Evolutionary conservation across 345 rosid species (phyloP), one percentile per base, ranked within the genome.

Genomic region (Sonneratia caseolaris): DNA sequence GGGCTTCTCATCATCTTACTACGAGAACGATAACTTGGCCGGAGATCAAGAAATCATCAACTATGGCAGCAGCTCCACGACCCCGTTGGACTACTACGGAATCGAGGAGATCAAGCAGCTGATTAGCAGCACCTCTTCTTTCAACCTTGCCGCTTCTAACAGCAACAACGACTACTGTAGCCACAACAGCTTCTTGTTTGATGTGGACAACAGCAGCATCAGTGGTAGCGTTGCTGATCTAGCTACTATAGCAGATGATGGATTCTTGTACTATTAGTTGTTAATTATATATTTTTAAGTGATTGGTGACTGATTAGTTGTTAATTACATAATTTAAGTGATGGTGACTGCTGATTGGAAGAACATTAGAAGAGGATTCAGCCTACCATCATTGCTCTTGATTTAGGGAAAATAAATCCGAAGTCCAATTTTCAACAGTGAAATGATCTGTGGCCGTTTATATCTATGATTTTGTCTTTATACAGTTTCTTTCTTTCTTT

Each of bases 21-120:
- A 57, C 10, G 64, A n/a, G 35, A 22, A 57, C 21, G 64, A 57
- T 22, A 16, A 7, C 59, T 27, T 55, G 59, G 21, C 22, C 7
- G 59, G 59, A 1, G 59, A 55, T 18, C 59, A 18, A 7, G 64
- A n/a, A 4, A 57, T 24, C 13, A 3, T 57, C 4, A 57, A 57
- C 64, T 27, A 37, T 42, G 10, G 45, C 45, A 42, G 32, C 27
- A 9, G 32, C 27, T 56, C 5, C 64, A 15, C 21, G 15, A 68
- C 75, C 68, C 70, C 82, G 67, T 76, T 78, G 64, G 88, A 88
- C 21, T 85, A 85, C 77, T 69, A 86, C 6, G 74, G 92, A 9
- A 68, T 89, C 53, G 97, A 94, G 75, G 96, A 91, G 81, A 87
- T 94, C 77, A 89, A 88, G 80, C 87, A 87, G 73, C 82, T 91